phyloP scores from a whole-genome alignment of 2,329 filamentous ascomycete genomes.

The Penicillium nordicum region DNA sequence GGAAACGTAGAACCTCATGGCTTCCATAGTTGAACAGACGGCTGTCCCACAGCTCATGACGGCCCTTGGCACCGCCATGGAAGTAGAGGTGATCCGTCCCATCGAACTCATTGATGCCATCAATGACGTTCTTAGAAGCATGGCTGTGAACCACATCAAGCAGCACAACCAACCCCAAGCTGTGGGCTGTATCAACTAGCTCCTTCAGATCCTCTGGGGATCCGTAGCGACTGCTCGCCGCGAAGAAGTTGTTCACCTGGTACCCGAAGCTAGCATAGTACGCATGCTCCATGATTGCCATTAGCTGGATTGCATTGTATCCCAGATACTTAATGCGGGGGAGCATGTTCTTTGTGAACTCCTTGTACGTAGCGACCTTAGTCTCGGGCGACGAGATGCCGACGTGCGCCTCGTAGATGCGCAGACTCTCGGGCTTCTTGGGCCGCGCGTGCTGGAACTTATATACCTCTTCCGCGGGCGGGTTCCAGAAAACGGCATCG shows the following conservation, averaged over 20 bases:
- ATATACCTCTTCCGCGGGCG: constrained; percentile 71
- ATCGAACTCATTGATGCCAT: constrained; percentile 94
- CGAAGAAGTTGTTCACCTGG: constrained; percentile 98
- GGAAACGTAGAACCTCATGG: constrained; percentile 92
- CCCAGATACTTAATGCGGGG: constrained; percentile 85
- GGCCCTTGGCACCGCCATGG: constrained; percentile 78
- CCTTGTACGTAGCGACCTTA: constrained; percentile 89
- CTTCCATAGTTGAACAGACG: constrained; percentile 94
- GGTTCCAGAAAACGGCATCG: constrained; percentile 97
- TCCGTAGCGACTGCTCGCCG: constrained; percentile 92
- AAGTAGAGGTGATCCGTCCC: constrained; percentile 95
- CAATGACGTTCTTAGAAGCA: constrained; percentile 93
- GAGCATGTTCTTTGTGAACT: constrained; percentile 90
- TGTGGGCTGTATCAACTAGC: constrained; percentile 90
- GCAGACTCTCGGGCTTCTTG: constrained; percentile 76
- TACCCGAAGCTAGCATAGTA: constrained; percentile 99
- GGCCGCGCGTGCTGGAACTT: constrained; percentile 79
- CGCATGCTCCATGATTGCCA: constrained; percentile 99
- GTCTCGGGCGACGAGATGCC: constrained; percentile 92
- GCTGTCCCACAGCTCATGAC: constrained; percentile 93
- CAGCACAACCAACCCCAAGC: constrained; percentile 83
- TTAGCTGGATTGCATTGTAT: constrained; percentile 97
- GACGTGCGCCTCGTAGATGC: constrained; percentile 98
- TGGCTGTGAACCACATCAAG: constrained; percentile 97
- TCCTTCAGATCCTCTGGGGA: constrained; percentile 93